A percentile compares a stretch with the other conserved stretches of the same genome.
phyloP scores from a whole-genome alignment of 2,329 filamentous ascomycete species.

The Cercospora beticola region DNA sequence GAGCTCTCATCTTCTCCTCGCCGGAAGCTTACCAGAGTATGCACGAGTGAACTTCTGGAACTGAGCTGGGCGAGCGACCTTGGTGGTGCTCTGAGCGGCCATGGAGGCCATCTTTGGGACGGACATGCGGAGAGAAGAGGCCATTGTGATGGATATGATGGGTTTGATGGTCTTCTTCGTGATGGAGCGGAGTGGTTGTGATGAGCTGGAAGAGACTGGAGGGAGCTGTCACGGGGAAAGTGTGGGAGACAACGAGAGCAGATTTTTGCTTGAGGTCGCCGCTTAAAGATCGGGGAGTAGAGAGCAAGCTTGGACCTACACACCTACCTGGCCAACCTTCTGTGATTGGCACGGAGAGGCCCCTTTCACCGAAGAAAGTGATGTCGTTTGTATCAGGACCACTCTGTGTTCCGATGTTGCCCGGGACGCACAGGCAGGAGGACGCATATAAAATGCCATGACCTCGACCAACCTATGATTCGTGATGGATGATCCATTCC shows the following conservation, averaged over 20 bases:
- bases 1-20: conserved; percentile 19
- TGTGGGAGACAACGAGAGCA: conserved; percentile 28
- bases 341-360: conserved; percentile 25
- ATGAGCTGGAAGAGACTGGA: conserved; percentile 28
- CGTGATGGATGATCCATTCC: neutral
- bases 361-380: conserved; percentile 22
- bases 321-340: conserved; percentile 20
- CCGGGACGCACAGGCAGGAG: conserved; percentile 12
- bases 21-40: conserved; percentile 59
- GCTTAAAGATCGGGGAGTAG: conserved; percentile 29
- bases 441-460: conserved; percentile 24
- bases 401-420: conserved; percentile 21
- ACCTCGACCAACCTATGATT: neutral
- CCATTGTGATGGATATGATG: conserved; percentile 64
- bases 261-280: conserved; percentile 30
- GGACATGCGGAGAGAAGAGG: conserved; percentile 69
- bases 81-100: conserved; percentile 66
- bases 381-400: conserved; percentile 19
- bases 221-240: conserved; percentile 32
- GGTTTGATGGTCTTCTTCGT: conserved; percentile 19
- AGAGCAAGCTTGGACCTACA: conserved; percentile 24
- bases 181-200: conserved; percentile 32
- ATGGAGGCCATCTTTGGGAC: conserved; percentile 72
- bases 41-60: conserved; percentile 67
- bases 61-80: conserved; percentile 67